These are phyloP conservation scores for Rhizophagus prolifer DNA, from an alignment of 192 early-diverging fungal species.

Conservation along the genomic window DNA sequence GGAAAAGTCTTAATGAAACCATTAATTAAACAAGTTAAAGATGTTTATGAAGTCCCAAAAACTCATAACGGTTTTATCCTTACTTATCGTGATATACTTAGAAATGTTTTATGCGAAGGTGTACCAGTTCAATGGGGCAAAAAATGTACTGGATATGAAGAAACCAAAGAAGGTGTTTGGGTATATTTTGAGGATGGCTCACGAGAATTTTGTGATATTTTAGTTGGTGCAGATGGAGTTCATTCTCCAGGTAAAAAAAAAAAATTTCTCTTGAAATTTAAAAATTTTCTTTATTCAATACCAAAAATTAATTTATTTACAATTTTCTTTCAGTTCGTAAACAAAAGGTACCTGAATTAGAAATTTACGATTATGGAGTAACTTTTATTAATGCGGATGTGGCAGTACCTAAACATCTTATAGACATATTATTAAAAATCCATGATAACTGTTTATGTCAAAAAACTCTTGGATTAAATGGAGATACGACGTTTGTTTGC, in stretches of 20 bases:
- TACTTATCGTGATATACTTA: not conserved
- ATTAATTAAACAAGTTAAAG: not conserved
- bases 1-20: not conserved
- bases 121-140: conserved; percentile 7
- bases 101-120: not conserved
- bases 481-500: not conserved
- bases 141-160: conserved; percentile 14
- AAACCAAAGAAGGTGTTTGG: conserved; percentile 6
- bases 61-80: not conserved
- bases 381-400: not conserved
- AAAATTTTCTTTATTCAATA: not conserved
- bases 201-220: conserved; percentile 1
- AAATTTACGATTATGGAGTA: not conserved
- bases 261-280: not conserved
- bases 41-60: not conserved
- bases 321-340: not conserved
- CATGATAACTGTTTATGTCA: not conserved
- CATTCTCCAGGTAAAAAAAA: not conserved
- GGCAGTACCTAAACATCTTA: not conserved
- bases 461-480: not conserved
- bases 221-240: conserved; percentile 15
- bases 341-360: conserved; percentile 2
- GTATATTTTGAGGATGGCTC: conserved; percentile 11
- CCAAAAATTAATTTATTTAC: not conserved
- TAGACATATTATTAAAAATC: not conserved